phyloP scores from a whole-genome alignment of 2,329 filamentous ascomycete species.

The Sporothrix dimorphospora region DNA sequence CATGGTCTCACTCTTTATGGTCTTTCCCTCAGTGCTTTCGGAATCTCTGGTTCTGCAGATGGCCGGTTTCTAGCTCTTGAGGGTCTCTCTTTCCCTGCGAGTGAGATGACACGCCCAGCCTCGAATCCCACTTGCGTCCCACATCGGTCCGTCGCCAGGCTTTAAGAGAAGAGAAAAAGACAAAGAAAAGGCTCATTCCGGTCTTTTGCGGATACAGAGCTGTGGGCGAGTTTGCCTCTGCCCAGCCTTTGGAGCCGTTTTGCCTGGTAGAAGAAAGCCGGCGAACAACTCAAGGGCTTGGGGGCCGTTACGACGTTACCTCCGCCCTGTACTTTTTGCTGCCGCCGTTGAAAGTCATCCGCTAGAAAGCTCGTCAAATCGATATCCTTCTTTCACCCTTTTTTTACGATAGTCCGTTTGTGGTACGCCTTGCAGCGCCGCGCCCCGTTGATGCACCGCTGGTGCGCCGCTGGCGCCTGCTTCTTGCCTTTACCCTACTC shows the following conservation, averaged over 20 bases:
- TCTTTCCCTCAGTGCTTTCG: not conserved
- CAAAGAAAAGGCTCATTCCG: not conserved
- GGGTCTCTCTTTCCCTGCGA: not conserved
- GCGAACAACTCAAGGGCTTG: not conserved
- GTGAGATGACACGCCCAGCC: not conserved
- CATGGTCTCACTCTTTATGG: constrained; percentile 17
- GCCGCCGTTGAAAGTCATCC: not conserved
- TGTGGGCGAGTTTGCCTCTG: not conserved
- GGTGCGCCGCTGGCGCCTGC: not conserved
- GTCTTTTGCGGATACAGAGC: not conserved
- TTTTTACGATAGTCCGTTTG: not conserved
- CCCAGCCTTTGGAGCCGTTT: not conserved
- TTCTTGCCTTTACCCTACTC: not conserved
- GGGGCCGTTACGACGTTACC: not conserved
- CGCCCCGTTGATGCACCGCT: not conserved
- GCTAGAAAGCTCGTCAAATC: not conserved
- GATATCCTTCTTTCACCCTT: not conserved
- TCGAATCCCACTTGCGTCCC: not conserved
- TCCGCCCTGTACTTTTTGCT: not conserved
- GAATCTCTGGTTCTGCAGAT: not conserved
- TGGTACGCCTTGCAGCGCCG: not conserved
- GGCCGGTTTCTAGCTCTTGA: not conserved
- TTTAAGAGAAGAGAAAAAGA: not conserved
- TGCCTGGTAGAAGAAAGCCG: not conserved
- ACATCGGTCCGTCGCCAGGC: not conserved